Evolutionary conservation across 2,329 filamentous ascomycete species (phyloP).

Genomic region (Cadophora sp.): DNA sequence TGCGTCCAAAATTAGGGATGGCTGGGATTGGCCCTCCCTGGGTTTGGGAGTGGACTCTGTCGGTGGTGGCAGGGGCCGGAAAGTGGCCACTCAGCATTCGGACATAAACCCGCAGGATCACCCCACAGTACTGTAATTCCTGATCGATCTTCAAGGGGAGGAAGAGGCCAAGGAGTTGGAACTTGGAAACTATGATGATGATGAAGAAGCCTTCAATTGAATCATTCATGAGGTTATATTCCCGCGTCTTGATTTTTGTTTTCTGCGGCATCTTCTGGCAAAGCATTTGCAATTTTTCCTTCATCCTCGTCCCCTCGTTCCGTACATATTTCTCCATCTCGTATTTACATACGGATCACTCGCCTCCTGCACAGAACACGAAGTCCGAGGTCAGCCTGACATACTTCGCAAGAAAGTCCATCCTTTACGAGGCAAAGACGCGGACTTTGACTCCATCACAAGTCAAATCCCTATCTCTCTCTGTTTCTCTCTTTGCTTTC

Average conservation of each 20-base stretch:
- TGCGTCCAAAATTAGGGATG: constrained; percentile 15
- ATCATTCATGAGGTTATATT: not conserved
- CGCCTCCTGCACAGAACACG: constrained; percentile 12
- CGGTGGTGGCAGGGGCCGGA: constrained; percentile 2
- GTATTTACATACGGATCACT: constrained; percentile 9
- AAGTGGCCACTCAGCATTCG: not conserved
- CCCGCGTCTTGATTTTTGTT: not conserved
- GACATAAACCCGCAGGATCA: constrained; percentile 4
- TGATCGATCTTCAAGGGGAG: not conserved
- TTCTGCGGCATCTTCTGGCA: not conserved
- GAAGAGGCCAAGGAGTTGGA: not conserved
- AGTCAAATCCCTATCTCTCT: not conserved
- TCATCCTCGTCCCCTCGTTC: not conserved
- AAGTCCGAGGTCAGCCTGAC: not conserved
- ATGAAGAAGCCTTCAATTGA: not conserved
- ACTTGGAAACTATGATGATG: not conserved
- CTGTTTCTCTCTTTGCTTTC: not conserved
- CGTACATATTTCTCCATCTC: not conserved
- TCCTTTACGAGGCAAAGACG: too few species aligned
- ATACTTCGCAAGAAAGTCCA: too few species aligned
- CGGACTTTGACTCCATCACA: not conserved
- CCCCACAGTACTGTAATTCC: not conserved
- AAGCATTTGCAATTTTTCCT: not conserved
- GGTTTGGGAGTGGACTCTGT: not conserved
- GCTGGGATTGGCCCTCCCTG: not conserved